A percentile compares a stretch with the other conserved stretches of the same genome.
These are phyloP conservation scores for Exophiala oligosperma DNA, from an alignment of 2,329 filamentous ascomycete species.

Conservation along the genomic window DNA sequence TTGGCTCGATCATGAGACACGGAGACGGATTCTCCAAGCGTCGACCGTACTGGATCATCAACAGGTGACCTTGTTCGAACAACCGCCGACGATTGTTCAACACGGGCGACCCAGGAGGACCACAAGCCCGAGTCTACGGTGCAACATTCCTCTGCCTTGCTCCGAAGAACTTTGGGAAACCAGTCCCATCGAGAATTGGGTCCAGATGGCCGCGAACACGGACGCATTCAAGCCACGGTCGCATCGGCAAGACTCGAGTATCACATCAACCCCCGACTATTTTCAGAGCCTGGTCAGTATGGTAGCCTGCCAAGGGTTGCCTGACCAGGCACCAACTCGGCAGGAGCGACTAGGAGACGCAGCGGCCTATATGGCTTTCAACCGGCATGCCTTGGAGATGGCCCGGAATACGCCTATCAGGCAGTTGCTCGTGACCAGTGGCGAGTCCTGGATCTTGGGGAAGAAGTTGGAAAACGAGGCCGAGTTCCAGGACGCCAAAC, in stretches of 20 bases:
- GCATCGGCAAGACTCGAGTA: not conserved
- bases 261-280: constrained; percentile 15
- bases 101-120: constrained; percentile 19
- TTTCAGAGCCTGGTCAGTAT: constrained; percentile 25
- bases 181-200: constrained; percentile 32
- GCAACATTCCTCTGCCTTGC: constrained; percentile 35
- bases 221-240: constrained; percentile 5
- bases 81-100: constrained; percentile 34
- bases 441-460: constrained; percentile 40
- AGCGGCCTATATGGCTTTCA: constrained; percentile 28
- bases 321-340: constrained; percentile 7
- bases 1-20: constrained; percentile 38
- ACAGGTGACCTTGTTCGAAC: constrained; percentile 35
- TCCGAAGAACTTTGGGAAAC: constrained; percentile 36
- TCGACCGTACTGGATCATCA: constrained; percentile 37
- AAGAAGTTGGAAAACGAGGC: constrained; percentile 36
- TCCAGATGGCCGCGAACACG: constrained; percentile 23
- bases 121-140: constrained; percentile 15
- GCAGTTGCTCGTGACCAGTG: constrained; percentile 36
- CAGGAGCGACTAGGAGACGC: constrained; percentile 11
- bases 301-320: constrained; percentile 11
- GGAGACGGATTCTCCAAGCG: constrained; percentile 37
- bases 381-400: constrained; percentile 34
- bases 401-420: constrained; percentile 35
- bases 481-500: constrained; percentile 35